Conservation (phyloP, 1,284 basidiomycete species). For the Ceratobasidium sp. region DNA sequence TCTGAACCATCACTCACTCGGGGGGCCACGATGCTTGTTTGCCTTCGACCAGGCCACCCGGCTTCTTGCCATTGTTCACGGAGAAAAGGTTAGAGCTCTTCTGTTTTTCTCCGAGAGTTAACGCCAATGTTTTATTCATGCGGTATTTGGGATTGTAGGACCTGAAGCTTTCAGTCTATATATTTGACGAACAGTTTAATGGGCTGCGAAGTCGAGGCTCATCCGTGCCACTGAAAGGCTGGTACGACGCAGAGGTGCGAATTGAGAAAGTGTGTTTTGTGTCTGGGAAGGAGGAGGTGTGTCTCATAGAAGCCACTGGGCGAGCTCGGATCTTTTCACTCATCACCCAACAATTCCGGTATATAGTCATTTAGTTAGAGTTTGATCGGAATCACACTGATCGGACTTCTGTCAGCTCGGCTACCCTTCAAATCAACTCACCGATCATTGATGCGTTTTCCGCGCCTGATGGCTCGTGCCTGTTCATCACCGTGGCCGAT, state of each 20-base stretch:
- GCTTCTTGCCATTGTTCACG: conserved; percentile 35
- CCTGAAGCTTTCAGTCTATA: conserved; percentile 39
- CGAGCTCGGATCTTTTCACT: conserved; percentile 48
- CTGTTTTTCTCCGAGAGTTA: neutral
- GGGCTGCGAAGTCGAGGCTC: conserved; percentile 43
- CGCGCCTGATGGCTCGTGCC: conserved; percentile 43
- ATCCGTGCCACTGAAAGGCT: conserved; percentile 38
- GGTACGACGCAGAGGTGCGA: conserved; percentile 46
- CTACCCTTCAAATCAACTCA: neutral
- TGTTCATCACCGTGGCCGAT: conserved; percentile 14
- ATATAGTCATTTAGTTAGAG: neutral
- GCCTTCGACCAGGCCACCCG: conserved; percentile 36
- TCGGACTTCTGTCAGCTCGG: neutral
- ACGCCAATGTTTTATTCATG: neutral
- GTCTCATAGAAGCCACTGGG: conserved; percentile 47
- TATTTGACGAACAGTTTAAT: conserved; percentile 47
- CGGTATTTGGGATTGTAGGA: neutral
- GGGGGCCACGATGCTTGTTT: conserved; percentile 26
- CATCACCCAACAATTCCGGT: conserved; percentile 49
- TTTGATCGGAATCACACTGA: neutral
- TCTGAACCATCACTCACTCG: conserved; percentile 24
- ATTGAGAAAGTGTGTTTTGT: conserved; percentile 45
- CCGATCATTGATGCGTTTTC: conserved; percentile 31
- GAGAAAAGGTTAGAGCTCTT: conserved; percentile 10
- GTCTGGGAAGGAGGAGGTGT: conserved; percentile 47